phyloP scores from a whole-genome alignment of 2,329 filamentous ascomycete species.

The Colletotrichum theobromicola region DNA sequence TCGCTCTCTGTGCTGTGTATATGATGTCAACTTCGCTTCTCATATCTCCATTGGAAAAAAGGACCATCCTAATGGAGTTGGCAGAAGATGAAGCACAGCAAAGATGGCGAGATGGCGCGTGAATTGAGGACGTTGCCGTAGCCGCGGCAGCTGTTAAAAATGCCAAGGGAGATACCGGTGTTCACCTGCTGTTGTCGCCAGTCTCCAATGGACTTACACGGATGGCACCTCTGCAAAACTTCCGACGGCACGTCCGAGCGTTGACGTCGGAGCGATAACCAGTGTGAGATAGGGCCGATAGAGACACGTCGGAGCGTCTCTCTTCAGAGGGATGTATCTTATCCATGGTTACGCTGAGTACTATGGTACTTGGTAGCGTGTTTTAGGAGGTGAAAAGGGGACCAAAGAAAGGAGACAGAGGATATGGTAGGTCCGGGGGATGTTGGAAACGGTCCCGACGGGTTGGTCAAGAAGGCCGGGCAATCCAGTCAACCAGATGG shows the following conservation, averaged over 20 bases:
- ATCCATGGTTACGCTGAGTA: neutral
- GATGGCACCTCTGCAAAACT: neutral
- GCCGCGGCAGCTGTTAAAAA: neutral
- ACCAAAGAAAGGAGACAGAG: neutral
- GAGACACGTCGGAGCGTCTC: slow-evolving; percentile 7
- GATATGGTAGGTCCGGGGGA: slow-evolving; percentile 8
- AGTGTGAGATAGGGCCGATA: slow-evolving; percentile 3
- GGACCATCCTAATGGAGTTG: neutral
- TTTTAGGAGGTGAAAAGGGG: neutral
- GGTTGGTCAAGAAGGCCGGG: slow-evolving; percentile 15
- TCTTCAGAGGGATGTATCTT: neutral
- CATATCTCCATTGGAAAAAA: neutral
- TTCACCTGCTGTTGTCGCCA: neutral
- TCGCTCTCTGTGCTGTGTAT: neutral
- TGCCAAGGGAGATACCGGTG: neutral
- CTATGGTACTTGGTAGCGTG: neutral
- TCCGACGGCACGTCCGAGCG: slow-evolving; percentile 6
- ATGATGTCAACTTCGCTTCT: neutral
- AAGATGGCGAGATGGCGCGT: neutral
- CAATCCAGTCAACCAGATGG: neutral
- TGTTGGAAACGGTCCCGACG: slow-evolving; percentile 12
- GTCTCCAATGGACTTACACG: slow-evolving; percentile 23
- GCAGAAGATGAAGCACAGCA: neutral
- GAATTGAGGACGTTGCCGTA: neutral
- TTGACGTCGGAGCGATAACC: neutral